phyloP scores from a whole-genome alignment of 306 rosid species.

The Prunus mira region DNA sequence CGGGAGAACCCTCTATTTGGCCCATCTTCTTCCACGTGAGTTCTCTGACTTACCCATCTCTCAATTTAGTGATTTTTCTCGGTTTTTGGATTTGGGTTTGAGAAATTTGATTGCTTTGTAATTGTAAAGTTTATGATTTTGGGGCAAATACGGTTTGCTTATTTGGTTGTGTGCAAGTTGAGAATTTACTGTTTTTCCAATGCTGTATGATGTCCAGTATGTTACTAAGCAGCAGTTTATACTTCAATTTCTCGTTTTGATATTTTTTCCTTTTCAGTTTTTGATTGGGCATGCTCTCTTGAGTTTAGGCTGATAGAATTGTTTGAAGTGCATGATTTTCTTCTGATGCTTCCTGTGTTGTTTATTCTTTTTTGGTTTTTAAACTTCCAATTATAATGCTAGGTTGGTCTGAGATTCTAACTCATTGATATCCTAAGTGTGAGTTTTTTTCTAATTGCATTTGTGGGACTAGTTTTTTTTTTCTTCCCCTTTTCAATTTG shows the following conservation, averaged over 20 bases:
- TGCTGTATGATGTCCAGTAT: not conserved
- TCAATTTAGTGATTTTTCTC: not conserved
- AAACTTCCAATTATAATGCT: not conserved
- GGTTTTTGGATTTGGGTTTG: not conserved
- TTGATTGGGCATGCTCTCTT: not conserved
- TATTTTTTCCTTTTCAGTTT: no score
- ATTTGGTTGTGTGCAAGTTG: not conserved
- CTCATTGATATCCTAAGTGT: not conserved
- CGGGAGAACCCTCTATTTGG: conserved; percentile 53
- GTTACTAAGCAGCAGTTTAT: not conserved
- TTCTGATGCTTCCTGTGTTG: not conserved
- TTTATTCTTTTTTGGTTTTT: not conserved
- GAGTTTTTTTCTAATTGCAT: not conserved
- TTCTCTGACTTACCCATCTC: not conserved
- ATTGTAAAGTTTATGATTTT: not conserved
- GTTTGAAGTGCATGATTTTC: not conserved
- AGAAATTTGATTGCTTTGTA: not conserved
- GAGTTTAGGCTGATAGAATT: not conserved
- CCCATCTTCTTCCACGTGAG: conserved; percentile 44
- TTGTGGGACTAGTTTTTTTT: not conserved
- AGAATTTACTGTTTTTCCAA: not conserved
- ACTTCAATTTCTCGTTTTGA: not conserved
- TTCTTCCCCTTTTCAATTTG: no score
- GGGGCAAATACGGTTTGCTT: not conserved
- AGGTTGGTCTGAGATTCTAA: not conserved